Base-by-base conservation (phyloP, 306 rosid species). In the Myrica gale region DNA sequence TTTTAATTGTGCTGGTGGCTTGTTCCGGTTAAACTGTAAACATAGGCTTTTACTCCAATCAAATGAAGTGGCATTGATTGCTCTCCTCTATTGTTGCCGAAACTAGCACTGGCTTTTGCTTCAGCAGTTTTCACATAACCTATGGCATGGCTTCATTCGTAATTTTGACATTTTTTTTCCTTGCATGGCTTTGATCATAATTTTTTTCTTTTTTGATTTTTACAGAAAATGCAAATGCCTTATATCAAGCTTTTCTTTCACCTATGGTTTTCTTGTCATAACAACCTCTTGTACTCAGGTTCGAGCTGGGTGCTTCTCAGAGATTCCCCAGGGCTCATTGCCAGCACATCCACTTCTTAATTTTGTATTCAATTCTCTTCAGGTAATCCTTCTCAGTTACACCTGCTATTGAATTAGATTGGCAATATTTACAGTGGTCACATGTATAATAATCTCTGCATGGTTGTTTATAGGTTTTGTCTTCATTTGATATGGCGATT, bases 221-320 rank as follows among this genome's bases (percentile, higher is more conserved):
- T 19, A 7, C 65, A 11, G 43, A 57, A 43, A 37, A 26, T 63
- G 43, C 17, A 47, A 17, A 11, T 68, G 78, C 60, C 70, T 48
- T 71, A 56, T 81, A 43, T 55, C 21, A 77, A 67, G 39, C 46
- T 52, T 66, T 78, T 20, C 65, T 45, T 21, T 75, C 52, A 71
- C 66, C 62, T 69, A 43, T 62, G 21, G 60, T 65, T 53, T 69
- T 69, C 75, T 76, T n/a, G n/a, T 66, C 43, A 55, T 45, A 65
- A 15, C 68, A 81, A 42, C 74, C 68, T 84, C 58, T 73, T 79
- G 65, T 61, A 21, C 84, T 80, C 87, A 93, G 98, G 92, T 93
- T 74, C 93, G 92, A 82, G 96, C 93, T 68, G 98, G 98, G 60
- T 91, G 98, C 84, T 93, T 93, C 91, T 87, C 97, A 0, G 97